Conservation (phyloP, 139 green algal species). For the Picochlorum sp. region DNA sequence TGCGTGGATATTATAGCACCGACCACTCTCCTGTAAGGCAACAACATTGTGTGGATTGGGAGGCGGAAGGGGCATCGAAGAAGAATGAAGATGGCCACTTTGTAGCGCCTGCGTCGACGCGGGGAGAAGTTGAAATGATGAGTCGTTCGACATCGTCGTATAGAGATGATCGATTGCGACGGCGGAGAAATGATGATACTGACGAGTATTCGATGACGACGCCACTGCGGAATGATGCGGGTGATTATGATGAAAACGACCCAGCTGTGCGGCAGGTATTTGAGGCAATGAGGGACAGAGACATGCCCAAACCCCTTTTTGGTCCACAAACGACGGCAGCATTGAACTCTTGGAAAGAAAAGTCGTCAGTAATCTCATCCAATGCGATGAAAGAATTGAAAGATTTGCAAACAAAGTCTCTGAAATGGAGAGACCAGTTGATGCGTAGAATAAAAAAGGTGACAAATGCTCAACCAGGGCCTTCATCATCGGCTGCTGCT, state of each 20-base stretch:
- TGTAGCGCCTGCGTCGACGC: background rate
- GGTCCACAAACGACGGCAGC: background rate
- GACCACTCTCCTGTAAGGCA: background rate
- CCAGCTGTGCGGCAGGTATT: background rate
- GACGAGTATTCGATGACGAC: background rate
- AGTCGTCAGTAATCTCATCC: background rate
- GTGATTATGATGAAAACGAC: slow-evolving; percentile 12
- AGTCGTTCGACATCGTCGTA: background rate
- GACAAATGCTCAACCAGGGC: slow-evolving; percentile 47
- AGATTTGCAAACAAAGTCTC: slow-evolving; percentile 14
- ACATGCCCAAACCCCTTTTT: background rate
- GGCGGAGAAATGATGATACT: slow-evolving; percentile 12
- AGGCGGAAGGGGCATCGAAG: slow-evolving; percentile 1
- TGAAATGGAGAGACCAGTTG: slow-evolving; percentile 9
- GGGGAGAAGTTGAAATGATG: slow-evolving; percentile 11
- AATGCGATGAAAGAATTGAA: slow-evolving; percentile 9
- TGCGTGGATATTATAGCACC: slow-evolving; percentile 38
- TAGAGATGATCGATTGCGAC: slow-evolving; percentile 5
- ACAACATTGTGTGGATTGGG: no score
- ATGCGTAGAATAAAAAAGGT: slow-evolving; percentile 33
- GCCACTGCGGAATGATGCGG: no score
- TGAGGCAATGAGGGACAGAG: background rate
- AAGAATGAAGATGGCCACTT: slow-evolving; percentile 2
- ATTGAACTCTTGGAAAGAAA: background rate
- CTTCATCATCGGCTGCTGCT: background rate